Evolutionary conservation across 768 basidiomycete species (phyloP).

Genomic region (Hypholoma fasciculare): DNA sequence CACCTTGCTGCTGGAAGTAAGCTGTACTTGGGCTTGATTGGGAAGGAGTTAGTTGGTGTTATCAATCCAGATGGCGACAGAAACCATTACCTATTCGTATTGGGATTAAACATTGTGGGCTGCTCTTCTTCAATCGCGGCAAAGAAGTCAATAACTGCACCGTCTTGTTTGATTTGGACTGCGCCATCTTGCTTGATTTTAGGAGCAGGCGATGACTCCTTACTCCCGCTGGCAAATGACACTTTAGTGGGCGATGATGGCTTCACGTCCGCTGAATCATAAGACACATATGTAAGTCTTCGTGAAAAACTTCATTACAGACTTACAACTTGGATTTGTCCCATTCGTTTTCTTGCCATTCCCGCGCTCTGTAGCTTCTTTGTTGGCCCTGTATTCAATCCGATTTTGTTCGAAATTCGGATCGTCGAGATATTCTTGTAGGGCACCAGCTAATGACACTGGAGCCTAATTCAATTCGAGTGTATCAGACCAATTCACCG

Average conservation of each 20-base stretch:
- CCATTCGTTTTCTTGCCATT: conserved; percentile 21
- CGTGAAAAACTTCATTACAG: not conserved
- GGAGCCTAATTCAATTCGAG: conserved; percentile 70
- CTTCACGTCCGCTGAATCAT: conserved; percentile 1
- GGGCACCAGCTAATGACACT: conserved; percentile 86
- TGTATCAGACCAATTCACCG: not conserved
- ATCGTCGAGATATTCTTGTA: conserved; percentile 96
- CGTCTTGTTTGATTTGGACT: conserved; percentile 33
- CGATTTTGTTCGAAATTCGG: conserved; percentile 97
- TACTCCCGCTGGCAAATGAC: conserved; percentile 9
- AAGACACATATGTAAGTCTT: not conserved
- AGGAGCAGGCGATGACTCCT: conserved; percentile 14
- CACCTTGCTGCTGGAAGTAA: conserved; percentile 58
- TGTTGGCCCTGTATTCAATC: conserved; percentile 86
- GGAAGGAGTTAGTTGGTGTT: not conserved
- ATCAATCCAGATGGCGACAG: not conserved
- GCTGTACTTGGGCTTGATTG: conserved; percentile 43
- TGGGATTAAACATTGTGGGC: conserved; percentile 68
- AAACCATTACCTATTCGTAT: conserved; percentile 49
- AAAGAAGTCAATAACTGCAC: conserved; percentile 84
- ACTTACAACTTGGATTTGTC: not conserved
- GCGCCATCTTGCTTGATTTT: conserved; percentile 32
- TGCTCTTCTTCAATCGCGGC: conserved; percentile 82
- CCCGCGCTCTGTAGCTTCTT: conserved; percentile 56
- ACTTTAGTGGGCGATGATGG: conserved; percentile 10